A percentile compares a stretch with the other conserved stretches of the same genome.
phyloP scores from a whole-genome alignment of 805 yeast genomes.

The Suhomyces faveliae region DNA sequence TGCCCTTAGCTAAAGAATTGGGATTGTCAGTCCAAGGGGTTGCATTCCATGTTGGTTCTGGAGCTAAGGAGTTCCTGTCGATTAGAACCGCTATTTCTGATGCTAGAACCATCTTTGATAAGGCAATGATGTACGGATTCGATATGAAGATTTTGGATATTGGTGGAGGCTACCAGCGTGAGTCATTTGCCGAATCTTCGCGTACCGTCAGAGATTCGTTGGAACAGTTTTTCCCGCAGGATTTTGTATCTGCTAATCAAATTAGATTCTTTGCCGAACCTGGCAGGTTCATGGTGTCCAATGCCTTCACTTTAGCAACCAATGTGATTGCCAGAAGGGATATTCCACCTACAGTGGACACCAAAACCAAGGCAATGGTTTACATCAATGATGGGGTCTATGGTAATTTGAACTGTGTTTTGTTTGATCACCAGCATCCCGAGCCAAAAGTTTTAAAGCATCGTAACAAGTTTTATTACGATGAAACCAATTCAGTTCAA shows the following conservation, averaged over 20 bases:
- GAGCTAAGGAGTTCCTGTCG: slow-evolving; percentile 71
- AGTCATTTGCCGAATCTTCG: slow-evolving; percentile 60
- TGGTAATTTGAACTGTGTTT: slow-evolving; percentile 90
- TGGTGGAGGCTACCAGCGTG: slow-evolving; percentile 88
- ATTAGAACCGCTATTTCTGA: slow-evolving; percentile 71
- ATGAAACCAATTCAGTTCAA: slow-evolving; percentile 6
- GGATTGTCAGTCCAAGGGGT: slow-evolving; percentile 74
- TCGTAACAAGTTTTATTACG: slow-evolving; percentile 44
- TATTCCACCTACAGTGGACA: slow-evolving; percentile 13
- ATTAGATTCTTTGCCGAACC: slow-evolving; percentile 81
- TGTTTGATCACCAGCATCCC: slow-evolving; percentile 89
- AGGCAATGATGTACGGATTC: slow-evolving; percentile 47
- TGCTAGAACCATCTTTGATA: slow-evolving; percentile 64
- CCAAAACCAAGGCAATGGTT: slow-evolving; percentile 53
- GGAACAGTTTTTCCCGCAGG: slow-evolving; percentile 56
- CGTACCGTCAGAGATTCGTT: slow-evolving; percentile 55
- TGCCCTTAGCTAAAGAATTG: slow-evolving; percentile 60
- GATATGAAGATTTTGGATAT: slow-evolving; percentile 65
- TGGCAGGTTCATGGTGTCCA: slow-evolving; percentile 84
- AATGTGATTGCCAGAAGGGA: slow-evolving; percentile 84
- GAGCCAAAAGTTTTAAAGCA: slow-evolving; percentile 64
- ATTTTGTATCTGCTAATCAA: slow-evolving; percentile 20
- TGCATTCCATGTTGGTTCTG: slow-evolving; percentile 95
- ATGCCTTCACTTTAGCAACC: slow-evolving; percentile 81
- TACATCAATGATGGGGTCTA: slow-evolving; percentile 94